A percentile compares a stretch with the other conserved stretches of the same genome.
Conservation (phyloP, 352 stramenopile genomes). For the Aphanomyces euteiches region DNA sequence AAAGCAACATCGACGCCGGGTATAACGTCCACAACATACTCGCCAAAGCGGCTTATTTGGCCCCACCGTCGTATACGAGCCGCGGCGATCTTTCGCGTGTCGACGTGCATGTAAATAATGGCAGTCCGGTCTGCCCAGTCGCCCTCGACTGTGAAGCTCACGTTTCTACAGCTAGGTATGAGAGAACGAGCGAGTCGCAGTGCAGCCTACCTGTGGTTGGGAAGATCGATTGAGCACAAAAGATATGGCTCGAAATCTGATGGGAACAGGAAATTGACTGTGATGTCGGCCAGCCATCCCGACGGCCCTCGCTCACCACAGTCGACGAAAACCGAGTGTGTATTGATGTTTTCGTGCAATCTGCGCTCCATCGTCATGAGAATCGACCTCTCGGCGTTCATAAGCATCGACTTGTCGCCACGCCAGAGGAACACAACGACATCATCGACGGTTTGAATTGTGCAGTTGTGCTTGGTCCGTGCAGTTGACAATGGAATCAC, state of each 20-base stretch:
- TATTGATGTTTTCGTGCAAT: constrained; percentile 17
- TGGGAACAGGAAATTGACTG: background rate
- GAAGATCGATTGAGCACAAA: background rate
- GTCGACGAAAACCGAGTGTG: constrained; percentile 14
- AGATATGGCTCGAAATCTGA: constrained; percentile 1
- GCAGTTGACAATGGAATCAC: constrained; percentile 1
- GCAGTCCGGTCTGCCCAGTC: constrained; percentile 19
- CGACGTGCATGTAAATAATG: constrained; percentile 8
- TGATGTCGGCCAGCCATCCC: constrained; percentile 9
- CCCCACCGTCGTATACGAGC: constrained; percentile 12
- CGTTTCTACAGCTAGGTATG: no score
- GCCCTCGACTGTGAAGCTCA: constrained; percentile 4
- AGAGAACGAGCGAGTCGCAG: no score
- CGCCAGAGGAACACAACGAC: constrained; percentile 4
- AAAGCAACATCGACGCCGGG: constrained; percentile 18
- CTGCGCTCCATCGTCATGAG: constrained; percentile 14
- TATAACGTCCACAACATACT: constrained; percentile 20
- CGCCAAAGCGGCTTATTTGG: background rate
- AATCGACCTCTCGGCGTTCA: background rate
- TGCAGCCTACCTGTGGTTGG: background rate
- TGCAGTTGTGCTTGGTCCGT: constrained; percentile 12
- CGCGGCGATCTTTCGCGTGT: background rate
- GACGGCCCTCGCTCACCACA: background rate
- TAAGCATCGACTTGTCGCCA: background rate
- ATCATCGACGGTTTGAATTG: constrained; percentile 2